Base-by-base conservation (phyloP, 345 rosid species). In the Firmiana major region DNA sequence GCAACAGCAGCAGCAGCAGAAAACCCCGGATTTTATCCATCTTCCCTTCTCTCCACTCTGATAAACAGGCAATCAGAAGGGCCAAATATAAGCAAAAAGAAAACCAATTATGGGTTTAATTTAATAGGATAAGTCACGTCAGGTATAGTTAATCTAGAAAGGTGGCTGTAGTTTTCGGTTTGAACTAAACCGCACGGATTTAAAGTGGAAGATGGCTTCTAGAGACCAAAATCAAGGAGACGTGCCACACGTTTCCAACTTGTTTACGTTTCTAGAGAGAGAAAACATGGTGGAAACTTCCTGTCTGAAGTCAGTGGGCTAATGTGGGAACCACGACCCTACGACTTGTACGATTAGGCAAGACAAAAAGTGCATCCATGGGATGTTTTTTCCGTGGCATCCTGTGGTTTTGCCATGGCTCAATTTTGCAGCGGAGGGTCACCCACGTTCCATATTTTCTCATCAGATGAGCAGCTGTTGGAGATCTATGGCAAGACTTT, bases 181-280 rank as follows among this genome's bases (percentile, higher is more conserved):
- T 67, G 68, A 48, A 75, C 51, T 59, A 9, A 7, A 9, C 15
- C 4, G 9, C 57, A 12, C 7, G 4, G 17, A 53, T 70, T 49
- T 51, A 51, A 28, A 16, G 60, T 16, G 0, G 26, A 31, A 8
- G 36, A 12, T 21, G 49, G 57, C 69, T 79, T 83, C 86, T 81
- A 74, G 57, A 75, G 82, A 79, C 8, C 57, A 63, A 51, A 79
- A 54, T 9, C 0, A 15, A 38, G 31, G 54, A 48, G 66, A 24
- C 43, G 48, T 36, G 80, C 49, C 75, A 12, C 81, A 71, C 74
- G 82, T 62, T 81, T 79, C 75, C 84, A 62, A 77, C 54, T 75
- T 62, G 49, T 21, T 68, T 45, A 81, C 82, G 77, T 75, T 81
- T 81, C 79, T 12, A 51, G 34, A 17, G 73, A 70, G 9, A 46